Base-by-base conservation (phyloP, 2,329 filamentous ascomycete genomes). In the Penicillium sp. region DNA sequence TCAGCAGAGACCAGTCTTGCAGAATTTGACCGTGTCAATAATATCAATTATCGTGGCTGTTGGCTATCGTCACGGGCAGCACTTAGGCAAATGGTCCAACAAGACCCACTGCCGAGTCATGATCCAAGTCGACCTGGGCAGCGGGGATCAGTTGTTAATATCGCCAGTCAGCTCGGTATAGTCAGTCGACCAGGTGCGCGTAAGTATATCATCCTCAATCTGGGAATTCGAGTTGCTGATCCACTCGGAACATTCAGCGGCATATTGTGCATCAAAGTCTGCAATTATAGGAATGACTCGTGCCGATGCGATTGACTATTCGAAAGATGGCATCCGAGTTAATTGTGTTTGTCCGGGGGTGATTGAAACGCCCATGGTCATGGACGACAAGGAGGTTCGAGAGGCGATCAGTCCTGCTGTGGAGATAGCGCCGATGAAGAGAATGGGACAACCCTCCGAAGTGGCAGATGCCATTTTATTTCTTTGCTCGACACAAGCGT, bases 281-380 rank as follows among this genome's bases (percentile, higher is more conserved):
- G 76, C 75, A 0, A 68, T 79, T 2, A 72, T 79, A 33, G 73
- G 71, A 14, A 69, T 80, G 69, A 79, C 76, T 0, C 62, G 70
- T 4, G 64, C 72, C 0, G 75, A 77, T 45, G 74, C 73, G 1
- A 75, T 77, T 13, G 72, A 79, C 45, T 77, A 78, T 49, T 72
- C 74, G 0, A 43, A 47, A 16, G 46, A 62, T 18, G 51, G 50
- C 0, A 59, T 66, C 20, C 44, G 62, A 17, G 53, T 62, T 6
- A 62, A 62, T 18, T 61, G 57, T 32, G 55, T 59, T 11, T 62
- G 62, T 30, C 62, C 71, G 0, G 70, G 68, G 1, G 55, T 70
- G 1, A 68, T 74, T 28, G 66, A 67, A 26, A 73, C 71, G 2
- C 68, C 68, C 0, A 67, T 74, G 62, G 70, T 68, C 3, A 69